Base-by-base conservation (phyloP, 2,329 filamentous ascomycete species). In the Aspergillus eucalypticola region DNA sequence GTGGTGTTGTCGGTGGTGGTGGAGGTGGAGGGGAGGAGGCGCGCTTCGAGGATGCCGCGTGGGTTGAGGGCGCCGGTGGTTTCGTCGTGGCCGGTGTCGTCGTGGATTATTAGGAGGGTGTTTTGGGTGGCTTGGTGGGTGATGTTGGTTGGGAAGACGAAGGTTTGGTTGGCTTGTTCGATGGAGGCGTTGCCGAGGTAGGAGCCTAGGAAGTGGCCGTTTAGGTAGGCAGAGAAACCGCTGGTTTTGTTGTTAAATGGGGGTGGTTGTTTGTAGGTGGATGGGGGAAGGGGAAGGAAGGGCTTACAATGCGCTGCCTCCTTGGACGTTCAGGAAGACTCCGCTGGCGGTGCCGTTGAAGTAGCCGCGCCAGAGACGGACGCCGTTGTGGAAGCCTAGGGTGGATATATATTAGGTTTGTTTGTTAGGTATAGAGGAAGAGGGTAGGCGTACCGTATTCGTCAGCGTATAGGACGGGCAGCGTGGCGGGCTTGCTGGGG, bases 81-180 rank as follows among this genome's bases (percentile, higher is more conserved):
- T 52, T 71, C 19, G 53, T 73, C 70, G 56, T 73, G 71, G 32
- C 70, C 71, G 19, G 70, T 72, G 66, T 88, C 84, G 8, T 86
- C 86, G 17, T 83, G 85, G 72, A 87, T 81, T 66, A 88, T 83
- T 71, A 86, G 82, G 23, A 87, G 75, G 3, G 87, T 73, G n/a
- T 86, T 78, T 5, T 87, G 75, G 2, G 82, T 70, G 58, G 85
- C 84, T 0, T 71, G 64, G 41, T 73, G 71, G 0, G 85, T 64
- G 2, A 79, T 82, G 2, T 77, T 78, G 51, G 84, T 83, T 44
- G 75, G 69, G 67, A 88, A 86, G 0, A 81, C 32, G 19, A 87
- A 76, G 0, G 78, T 77, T 3, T 67, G 61, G 54, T 69, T 72
- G 38, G 60, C 66, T 59, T 68, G 67, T 11, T 63, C 61, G 11